phyloP scores from a whole-genome alignment of 129 eudicot genomes.

The Gnaphalium uliginosum region DNA sequence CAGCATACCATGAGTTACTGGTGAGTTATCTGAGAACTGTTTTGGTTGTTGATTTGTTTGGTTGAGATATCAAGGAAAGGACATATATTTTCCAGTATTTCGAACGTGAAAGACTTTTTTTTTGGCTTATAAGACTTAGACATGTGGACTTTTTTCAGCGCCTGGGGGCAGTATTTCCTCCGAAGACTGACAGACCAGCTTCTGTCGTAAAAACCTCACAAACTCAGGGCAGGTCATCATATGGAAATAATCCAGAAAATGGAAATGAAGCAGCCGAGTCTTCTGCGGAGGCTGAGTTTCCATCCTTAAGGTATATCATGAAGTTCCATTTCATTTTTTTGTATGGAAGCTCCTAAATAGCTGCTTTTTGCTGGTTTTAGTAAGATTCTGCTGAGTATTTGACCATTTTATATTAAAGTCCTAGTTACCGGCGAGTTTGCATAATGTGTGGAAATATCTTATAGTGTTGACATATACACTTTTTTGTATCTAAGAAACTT shows the following conservation, averaged over 20 bases:
- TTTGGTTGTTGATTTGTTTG: background rate
- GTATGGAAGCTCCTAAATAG: background rate
- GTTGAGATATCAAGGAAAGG: background rate
- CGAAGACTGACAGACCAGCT: conserved; percentile 68
- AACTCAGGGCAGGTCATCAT: conserved; percentile 61
- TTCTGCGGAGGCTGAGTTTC: conserved; percentile 86
- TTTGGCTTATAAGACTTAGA: conserved; percentile 8
- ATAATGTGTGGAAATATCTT: background rate
- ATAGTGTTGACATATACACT: conserved; percentile 1
- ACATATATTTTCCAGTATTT: background rate
- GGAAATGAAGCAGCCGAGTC: conserved; percentile 62
- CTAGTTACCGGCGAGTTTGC: background rate
- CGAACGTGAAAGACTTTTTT: background rate
- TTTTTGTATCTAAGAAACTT: conserved; percentile 12
- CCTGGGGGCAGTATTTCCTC: conserved; percentile 90
- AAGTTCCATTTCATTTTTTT: conserved; percentile 1
- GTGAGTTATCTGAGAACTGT: conserved; percentile 36
- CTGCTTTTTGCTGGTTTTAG: conserved; percentile 3
- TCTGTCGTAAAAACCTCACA: conserved; percentile 76
- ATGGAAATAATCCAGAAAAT: conserved; percentile 55
- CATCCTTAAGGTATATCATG: conserved; percentile 66
- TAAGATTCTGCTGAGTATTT: background rate
- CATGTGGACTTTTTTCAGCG: conserved; percentile 49
- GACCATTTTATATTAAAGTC: background rate
- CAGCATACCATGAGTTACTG: conserved; percentile 88